A percentile compares a stretch with the other conserved stretches of the same genome.
Evolutionary conservation across 2,329 filamentous ascomycete genomes (phyloP).

Genomic region (Stachybotrys echinatus): DNA sequence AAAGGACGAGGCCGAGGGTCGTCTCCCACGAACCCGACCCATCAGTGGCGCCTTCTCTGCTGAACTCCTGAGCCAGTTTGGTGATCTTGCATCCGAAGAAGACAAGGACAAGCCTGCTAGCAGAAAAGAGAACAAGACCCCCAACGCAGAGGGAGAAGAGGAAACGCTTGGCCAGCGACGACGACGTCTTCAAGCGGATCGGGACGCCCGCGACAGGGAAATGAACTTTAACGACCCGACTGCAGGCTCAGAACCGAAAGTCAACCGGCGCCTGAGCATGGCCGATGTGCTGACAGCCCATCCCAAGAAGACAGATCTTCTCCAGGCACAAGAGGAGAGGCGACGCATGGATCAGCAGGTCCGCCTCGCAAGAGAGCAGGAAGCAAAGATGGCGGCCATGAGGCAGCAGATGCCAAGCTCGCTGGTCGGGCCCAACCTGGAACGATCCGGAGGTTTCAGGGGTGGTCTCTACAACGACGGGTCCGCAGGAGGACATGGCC

Average conservation of each 20-base stretch:
- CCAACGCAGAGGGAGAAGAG: conserved; percentile 42
- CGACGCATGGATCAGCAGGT: conserved; percentile 34
- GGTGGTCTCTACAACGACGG: conserved; percentile 52
- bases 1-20: conserved; percentile 39
- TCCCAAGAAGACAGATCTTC: conserved; percentile 33
- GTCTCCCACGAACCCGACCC: conserved; percentile 48
- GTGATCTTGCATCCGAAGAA: conserved; percentile 39
- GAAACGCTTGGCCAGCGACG: conserved; percentile 77
- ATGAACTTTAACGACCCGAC: conserved; percentile 33
- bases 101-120: conserved; percentile 26
- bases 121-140: conserved; percentile 37
- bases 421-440: conserved; percentile 23
- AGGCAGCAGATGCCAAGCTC: conserved; percentile 43
- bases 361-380: conserved; percentile 34
- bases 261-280: conserved; percentile 42
- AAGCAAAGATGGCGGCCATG: conserved; percentile 43
- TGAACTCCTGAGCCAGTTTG: conserved; percentile 64
- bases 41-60: conserved; percentile 62
- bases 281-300: conserved; percentile 51
- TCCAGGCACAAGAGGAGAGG: conserved; percentile 35
- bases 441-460: conserved; percentile 40
- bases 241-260: conserved; percentile 6
- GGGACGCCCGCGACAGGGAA: conserved; percentile 56
- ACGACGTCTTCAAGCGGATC: conserved; percentile 64
- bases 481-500: conserved; percentile 28